Percentiles rank a stretch among this genome's conserved stretches.
Evolutionary conservation across 495 filamentous ascomycete species (phyloP).

Genomic region (Evernia prunastri): DNA sequence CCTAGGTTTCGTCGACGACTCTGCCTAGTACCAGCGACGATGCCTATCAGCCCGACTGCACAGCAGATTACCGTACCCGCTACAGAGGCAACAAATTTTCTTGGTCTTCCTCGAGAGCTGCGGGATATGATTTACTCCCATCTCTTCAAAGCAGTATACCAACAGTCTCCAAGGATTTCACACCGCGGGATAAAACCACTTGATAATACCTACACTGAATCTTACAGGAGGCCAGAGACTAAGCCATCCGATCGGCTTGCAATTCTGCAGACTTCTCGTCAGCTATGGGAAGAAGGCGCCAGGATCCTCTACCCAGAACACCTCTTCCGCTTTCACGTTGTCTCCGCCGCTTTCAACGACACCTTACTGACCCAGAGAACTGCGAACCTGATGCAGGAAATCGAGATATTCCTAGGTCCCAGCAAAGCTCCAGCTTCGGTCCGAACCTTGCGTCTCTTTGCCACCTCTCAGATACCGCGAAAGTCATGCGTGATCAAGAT

Average conservation of each 20-base stretch:
- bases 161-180: not conserved
- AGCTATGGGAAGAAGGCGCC: not conserved
- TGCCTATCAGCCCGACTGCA: not conserved
- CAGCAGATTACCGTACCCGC: not conserved
- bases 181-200: too few relatives aligned
- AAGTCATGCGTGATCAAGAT: not conserved
- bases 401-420: not conserved
- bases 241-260: not conserved
- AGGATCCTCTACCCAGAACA: not conserved
- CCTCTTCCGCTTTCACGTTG: not conserved
- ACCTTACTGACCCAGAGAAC: not conserved
- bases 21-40: not conserved
- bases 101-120: not conserved
- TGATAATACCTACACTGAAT: too few relatives aligned
- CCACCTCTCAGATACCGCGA: not conserved
- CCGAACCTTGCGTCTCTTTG: not conserved
- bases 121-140: not conserved
- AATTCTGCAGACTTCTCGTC: not conserved
- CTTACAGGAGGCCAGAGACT: too few relatives aligned
- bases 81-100: not conserved
- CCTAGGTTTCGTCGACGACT: not conserved
- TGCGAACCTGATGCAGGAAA: not conserved
- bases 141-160: not conserved
- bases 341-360: not conserved
- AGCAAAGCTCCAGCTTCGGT: not conserved